These are phyloP conservation scores for Tetrahymena borealis DNA, from an alignment of 73 alveolate genomes.

Conservation along the genomic window DNA sequence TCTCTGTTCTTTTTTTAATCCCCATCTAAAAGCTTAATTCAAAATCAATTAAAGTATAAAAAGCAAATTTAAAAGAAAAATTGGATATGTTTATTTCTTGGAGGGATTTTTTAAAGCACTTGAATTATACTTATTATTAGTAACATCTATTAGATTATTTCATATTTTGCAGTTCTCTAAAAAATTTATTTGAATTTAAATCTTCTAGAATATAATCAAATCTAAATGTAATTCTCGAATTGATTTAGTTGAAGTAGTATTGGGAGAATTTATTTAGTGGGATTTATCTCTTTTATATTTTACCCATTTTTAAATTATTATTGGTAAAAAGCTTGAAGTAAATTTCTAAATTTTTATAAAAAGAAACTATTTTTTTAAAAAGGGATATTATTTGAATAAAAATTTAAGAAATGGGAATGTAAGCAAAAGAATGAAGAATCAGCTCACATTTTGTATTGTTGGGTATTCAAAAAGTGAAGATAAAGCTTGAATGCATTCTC, in stretches of 20 bases:
- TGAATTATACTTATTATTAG: too few species aligned
- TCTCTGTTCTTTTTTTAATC: neutral
- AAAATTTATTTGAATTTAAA: too few species aligned
- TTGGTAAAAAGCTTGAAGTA: too few species aligned
- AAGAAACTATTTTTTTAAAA: neutral
- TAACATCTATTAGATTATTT: too few species aligned
- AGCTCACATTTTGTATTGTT: neutral
- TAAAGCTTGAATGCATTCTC: neutral
- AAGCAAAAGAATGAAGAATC: neutral
- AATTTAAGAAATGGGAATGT: neutral
- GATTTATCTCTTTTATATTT: neutral
- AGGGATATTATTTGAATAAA: neutral
- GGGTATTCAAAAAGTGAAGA: neutral
- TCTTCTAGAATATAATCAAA: neutral
- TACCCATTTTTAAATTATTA: too few species aligned
- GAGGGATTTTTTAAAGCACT: too few species aligned
- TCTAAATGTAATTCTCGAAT: neutral
- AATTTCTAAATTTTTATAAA: neutral
- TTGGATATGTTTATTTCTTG: too few species aligned
- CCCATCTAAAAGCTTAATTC: too few species aligned
- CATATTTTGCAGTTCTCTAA: too few species aligned
- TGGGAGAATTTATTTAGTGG: neutral
- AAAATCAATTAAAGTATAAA: too few species aligned
- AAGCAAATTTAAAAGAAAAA: too few species aligned
- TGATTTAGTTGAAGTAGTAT: neutral